Percentiles rank a stretch among this genome's conserved stretches.
Evolutionary conservation across 805 yeast species (phyloP).

Genomic region (Yamadazyma sp.): DNA sequence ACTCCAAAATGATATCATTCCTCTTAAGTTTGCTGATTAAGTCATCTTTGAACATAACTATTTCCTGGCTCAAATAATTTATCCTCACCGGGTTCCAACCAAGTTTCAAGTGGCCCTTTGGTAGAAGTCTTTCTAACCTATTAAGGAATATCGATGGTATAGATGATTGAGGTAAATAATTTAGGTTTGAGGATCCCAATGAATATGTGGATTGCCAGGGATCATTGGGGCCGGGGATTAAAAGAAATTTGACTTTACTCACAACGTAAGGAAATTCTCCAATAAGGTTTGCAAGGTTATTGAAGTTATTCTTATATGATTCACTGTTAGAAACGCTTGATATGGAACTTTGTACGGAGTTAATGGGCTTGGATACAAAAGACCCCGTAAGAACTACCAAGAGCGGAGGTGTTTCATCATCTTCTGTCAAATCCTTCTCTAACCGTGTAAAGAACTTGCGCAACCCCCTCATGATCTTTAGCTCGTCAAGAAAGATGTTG

Average conservation of each 20-base stretch:
- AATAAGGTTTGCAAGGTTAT: conserved; percentile 65
- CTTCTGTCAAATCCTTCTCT: conserved; percentile 27
- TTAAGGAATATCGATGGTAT: conserved; percentile 73
- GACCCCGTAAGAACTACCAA: conserved; percentile 83
- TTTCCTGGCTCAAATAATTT: conserved; percentile 80
- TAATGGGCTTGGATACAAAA: conserved; percentile 65
- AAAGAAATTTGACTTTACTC: conserved; percentile 54
- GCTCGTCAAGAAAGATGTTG: conserved; percentile 64
- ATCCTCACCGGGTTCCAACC: conserved; percentile 79
- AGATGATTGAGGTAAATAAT: conserved; percentile 58
- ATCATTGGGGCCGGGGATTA: conserved; percentile 89
- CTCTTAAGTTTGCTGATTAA: conserved; percentile 67
- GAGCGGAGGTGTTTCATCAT: conserved; percentile 51
- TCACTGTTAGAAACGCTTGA: conserved; percentile 51
- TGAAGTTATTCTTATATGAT: conserved; percentile 66
- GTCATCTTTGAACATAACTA: conserved; percentile 73
- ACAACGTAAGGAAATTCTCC: conserved; percentile 58
- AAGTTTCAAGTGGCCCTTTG: conserved; percentile 29
- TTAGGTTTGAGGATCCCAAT: conserved; percentile 48
- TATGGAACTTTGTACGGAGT: conserved; percentile 52
- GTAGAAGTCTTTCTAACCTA: conserved; percentile 53
- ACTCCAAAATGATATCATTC: conserved; percentile 59
- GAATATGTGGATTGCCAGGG: conserved; percentile 84
- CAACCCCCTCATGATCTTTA: conserved; percentile 59
- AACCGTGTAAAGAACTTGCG: conserved; percentile 58